Conservation (phyloP, 495 filamentous ascomycete genomes). For the Talaromyces liani region DNA sequence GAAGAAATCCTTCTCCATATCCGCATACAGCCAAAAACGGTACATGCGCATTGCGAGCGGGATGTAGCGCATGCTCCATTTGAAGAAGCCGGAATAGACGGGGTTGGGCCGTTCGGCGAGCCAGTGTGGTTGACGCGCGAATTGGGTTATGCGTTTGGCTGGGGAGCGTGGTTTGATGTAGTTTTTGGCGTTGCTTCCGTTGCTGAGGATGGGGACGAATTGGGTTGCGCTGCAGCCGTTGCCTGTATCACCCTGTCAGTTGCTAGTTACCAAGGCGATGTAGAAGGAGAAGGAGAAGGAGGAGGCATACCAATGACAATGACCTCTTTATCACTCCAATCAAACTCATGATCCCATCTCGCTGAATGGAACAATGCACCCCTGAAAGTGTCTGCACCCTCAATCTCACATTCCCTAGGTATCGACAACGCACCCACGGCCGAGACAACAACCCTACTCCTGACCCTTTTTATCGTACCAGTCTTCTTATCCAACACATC, state of each 20-base stretch:
- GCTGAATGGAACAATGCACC: slow-evolving; percentile 53
- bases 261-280: neutral
- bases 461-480: slow-evolving; percentile 14
- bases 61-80: slow-evolving; percentile 18
- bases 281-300: too few species aligned
- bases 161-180: slow-evolving; percentile 1
- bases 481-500: slow-evolving; percentile 27
- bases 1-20: slow-evolving; percentile 24
- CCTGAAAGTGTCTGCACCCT: slow-evolving; percentile 36
- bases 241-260: slow-evolving; percentile 7
- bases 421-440: slow-evolving; percentile 40
- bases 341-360: slow-evolving; percentile 48
- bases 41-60: slow-evolving; percentile 19
- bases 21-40: slow-evolving; percentile 8
- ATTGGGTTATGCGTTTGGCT: slow-evolving; percentile 37
- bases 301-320: slow-evolving; percentile 41
- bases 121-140: slow-evolving; percentile 48
- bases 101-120: slow-evolving; percentile 28
- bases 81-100: slow-evolving; percentile 15
- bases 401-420: slow-evolving; percentile 36
- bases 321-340: slow-evolving; percentile 46
- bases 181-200: slow-evolving; percentile 13
- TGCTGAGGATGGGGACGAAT: slow-evolving; percentile 28
- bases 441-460: slow-evolving; percentile 38
- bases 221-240: slow-evolving; percentile 39